A percentile compares a stretch with the other conserved stretches of the same genome.
These are phyloP conservation scores for Colletotrichum siamense DNA, from an alignment of 2,329 filamentous ascomycete species.

Conservation along the genomic window DNA sequence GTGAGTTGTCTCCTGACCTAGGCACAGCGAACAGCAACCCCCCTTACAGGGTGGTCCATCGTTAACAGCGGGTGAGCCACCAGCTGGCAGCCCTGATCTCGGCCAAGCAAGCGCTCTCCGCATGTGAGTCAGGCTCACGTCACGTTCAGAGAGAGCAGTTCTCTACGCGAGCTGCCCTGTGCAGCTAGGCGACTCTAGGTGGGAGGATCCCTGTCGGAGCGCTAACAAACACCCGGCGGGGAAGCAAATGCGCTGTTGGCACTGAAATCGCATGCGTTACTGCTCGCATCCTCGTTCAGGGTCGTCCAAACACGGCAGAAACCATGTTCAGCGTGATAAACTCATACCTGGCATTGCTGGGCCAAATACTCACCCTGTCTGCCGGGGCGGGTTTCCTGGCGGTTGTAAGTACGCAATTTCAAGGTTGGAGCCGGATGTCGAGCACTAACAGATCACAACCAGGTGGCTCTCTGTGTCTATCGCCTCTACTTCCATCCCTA, in stretches of 20 bases:
- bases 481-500: background rate
- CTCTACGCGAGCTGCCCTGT: background rate
- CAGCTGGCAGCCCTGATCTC: background rate
- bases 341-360: background rate
- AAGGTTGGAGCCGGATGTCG: background rate
- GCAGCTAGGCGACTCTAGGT: background rate
- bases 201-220: background rate
- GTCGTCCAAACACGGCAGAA: background rate
- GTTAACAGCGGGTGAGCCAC: background rate
- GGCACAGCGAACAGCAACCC: background rate
- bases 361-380: background rate
- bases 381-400: background rate
- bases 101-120: background rate
- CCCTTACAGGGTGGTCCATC: background rate
- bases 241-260: background rate
- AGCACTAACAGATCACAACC: background rate
- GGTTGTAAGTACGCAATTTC: background rate
- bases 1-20: background rate
- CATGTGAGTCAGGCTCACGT: conserved; percentile 10
- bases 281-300: background rate
- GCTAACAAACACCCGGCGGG: background rate
- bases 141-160: background rate
- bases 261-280: background rate
- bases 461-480: background rate
- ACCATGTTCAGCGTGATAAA: background rate